phyloP scores from a whole-genome alignment of 805 yeast genomes.

The Suhomyces emberorum region DNA sequence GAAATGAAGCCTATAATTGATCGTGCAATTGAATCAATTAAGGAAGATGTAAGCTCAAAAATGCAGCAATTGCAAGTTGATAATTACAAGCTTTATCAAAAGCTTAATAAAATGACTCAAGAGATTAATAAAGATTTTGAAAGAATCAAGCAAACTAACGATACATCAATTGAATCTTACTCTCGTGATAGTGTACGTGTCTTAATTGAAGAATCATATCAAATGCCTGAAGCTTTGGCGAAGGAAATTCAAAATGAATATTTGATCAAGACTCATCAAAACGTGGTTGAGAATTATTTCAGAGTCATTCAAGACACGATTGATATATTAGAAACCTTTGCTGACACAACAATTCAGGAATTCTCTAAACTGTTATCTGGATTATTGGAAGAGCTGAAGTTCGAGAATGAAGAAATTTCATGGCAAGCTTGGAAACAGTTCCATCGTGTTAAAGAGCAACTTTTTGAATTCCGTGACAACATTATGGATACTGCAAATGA shows the following conservation, averaged over 20 bases:
- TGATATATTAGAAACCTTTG: constrained; percentile 71
- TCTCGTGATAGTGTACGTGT: constrained; percentile 38
- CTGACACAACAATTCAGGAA: constrained; percentile 62
- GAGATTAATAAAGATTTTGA: constrained; percentile 34
- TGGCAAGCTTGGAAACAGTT: constrained; percentile 49
- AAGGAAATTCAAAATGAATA: constrained; percentile 18
- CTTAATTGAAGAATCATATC: constrained; percentile 23
- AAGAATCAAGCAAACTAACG: constrained; percentile 19
- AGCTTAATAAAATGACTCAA: constrained; percentile 26
- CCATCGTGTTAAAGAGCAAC: constrained; percentile 51
- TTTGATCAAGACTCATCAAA: constrained; percentile 25
- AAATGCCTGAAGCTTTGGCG: constrained; percentile 20
- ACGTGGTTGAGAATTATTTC: constrained; percentile 28
- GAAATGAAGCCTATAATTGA: constrained; percentile 31
- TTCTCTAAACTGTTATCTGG: constrained; percentile 58
- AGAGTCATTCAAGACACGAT: constrained; percentile 41
- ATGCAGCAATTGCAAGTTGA: constrained; percentile 27
- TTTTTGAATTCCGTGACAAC: constrained; percentile 54
- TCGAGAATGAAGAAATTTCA: constrained; percentile 15
- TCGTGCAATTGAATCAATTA: constrained; percentile 20
- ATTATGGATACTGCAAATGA: constrained; percentile 33
- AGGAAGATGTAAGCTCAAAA: constrained; percentile 21
- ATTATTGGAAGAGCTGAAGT: constrained; percentile 47
- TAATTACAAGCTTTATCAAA: constrained; percentile 29
- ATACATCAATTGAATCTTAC: constrained; percentile 15